Base-by-base conservation (phyloP, 495 filamentous ascomycete genomes). In the Lophiostoma macrostomum region DNA sequence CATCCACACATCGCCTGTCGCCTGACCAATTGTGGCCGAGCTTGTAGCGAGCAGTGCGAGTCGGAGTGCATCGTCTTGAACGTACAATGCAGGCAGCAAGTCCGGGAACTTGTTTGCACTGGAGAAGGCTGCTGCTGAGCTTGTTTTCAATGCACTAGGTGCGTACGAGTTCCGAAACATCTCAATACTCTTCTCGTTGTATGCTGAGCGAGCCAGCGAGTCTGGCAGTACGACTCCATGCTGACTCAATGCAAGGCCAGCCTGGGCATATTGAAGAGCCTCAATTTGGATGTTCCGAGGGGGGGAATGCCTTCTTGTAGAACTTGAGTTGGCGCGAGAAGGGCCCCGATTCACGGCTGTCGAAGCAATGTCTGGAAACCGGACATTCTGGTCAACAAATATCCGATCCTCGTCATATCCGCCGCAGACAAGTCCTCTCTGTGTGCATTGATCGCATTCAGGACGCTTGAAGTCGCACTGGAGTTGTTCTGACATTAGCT, bases 341-440 rank as follows among this genome's bases (percentile, higher is more conserved):
- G n/a, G n/a, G n/a, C n/a, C n/a, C n/a, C n/a, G n/a, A n/a, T n/a
- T n/a, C n/a, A n/a, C n/a, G n/a, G n/a, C n/a, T n/a, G n/a, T n/a
- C n/a, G n/a, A n/a, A n/a, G n/a, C n/a, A n/a, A n/a, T n/a, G n/a
- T n/a, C n/a, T n/a, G n/a, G n/a, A n/a, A n/a, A n/a, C n/a, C n/a
- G 38, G 3, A 13, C n/a, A 27, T 23, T 28, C 8, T 45, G 23
- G 41, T 35, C 11, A 13, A 48, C 29, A 22, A 48, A 48, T 16
- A 48, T 35, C 8, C 44, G 44, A 20, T 34, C 44, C 13, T 23
- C 14, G 8, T 48, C 44, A 23, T 48, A 48, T 13, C 28, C 41
- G 22, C 41, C 44, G 29, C 44, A 48, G 27, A 34, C 8, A 7
- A 48, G 44, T 10, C 44, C 44, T 35, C 24, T 48, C 7, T 12